A percentile compares a stretch with the other conserved stretches of the same genome.
phyloP scores from a whole-genome alignment of 306 rosid species.

The Cucumis cinereus region DNA sequence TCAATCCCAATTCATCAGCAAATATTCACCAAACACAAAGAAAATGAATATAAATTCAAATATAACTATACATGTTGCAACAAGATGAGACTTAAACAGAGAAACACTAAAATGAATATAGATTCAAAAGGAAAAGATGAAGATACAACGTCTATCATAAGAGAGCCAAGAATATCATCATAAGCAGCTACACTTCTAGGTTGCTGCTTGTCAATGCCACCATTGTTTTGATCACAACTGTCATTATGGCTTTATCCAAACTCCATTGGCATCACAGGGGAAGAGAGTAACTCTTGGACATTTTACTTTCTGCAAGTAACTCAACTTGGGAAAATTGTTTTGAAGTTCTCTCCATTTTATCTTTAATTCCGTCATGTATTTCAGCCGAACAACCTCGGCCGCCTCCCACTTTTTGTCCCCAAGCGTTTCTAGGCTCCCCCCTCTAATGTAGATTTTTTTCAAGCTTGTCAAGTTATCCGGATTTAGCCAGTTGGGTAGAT shows the following conservation, averaged over 20 bases:
- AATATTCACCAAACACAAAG: neutral
- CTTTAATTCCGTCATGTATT: neutral
- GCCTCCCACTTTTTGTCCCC: neutral
- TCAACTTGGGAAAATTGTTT: neutral
- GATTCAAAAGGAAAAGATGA: neutral
- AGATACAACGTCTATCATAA: neutral
- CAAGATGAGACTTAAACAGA: neutral
- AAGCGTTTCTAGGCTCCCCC: constrained; percentile 8
- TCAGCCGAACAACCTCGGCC: constrained; percentile 19
- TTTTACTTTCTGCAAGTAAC: constrained; percentile 7
- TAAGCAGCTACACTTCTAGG: neutral
- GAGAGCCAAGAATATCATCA: neutral
- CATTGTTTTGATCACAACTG: neutral
- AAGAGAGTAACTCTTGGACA: constrained; percentile 9
- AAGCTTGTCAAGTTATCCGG: neutral
- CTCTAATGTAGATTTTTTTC: constrained; percentile 20
- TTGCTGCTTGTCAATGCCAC: neutral
- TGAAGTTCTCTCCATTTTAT: neutral
- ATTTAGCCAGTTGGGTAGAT: constrained; percentile 8
- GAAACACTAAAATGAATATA: neutral
- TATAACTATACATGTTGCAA: neutral
- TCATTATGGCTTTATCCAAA: constrained; percentile 7
- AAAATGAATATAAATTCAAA: too few species aligned
- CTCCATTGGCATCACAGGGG: constrained; percentile 13
- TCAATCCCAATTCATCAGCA: neutral